These are phyloP conservation scores for Phaseolus lunatus DNA, from an alignment of 306 rosid genomes.

Conservation along the genomic window DNA sequence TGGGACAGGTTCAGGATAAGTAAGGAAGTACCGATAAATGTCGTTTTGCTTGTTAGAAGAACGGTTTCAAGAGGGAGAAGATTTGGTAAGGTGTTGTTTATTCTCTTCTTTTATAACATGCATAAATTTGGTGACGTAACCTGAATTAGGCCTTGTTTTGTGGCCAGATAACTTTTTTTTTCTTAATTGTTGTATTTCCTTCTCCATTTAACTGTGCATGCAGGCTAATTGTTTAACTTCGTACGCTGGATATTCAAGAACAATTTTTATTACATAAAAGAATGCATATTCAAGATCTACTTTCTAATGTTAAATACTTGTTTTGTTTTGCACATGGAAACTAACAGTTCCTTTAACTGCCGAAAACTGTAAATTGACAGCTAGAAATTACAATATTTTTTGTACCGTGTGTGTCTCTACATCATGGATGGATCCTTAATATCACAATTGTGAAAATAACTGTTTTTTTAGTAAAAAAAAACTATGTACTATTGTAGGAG, in stretches of 20 bases:
- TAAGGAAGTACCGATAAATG: neutral
- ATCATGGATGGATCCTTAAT: neutral
- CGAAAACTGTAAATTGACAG: neutral
- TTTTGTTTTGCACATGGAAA: neutral
- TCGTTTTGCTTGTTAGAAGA: neutral
- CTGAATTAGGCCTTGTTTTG: conserved; percentile 9
- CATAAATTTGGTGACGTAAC: neutral
- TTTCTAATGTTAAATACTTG: neutral
- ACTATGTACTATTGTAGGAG: too few species aligned
- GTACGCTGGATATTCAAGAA: neutral
- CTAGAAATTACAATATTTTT: too few species aligned
- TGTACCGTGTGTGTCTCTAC: neutral
- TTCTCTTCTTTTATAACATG: neutral
- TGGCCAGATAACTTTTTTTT: neutral
- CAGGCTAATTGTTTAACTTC: neutral
- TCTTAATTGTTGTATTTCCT: neutral
- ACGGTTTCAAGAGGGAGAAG: neutral
- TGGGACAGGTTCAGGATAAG: conserved; percentile 1
- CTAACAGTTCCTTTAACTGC: neutral
- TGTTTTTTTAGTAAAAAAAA: too few species aligned
- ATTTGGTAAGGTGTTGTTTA: conserved; percentile 5
- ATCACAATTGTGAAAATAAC: too few species aligned
- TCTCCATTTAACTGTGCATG: neutral
- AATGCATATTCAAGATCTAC: too few species aligned
- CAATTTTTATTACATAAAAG: too few species aligned